Evolutionary conservation across 495 filamentous ascomycete species (phyloP).

Genomic region (Neurospora sp.): DNA sequence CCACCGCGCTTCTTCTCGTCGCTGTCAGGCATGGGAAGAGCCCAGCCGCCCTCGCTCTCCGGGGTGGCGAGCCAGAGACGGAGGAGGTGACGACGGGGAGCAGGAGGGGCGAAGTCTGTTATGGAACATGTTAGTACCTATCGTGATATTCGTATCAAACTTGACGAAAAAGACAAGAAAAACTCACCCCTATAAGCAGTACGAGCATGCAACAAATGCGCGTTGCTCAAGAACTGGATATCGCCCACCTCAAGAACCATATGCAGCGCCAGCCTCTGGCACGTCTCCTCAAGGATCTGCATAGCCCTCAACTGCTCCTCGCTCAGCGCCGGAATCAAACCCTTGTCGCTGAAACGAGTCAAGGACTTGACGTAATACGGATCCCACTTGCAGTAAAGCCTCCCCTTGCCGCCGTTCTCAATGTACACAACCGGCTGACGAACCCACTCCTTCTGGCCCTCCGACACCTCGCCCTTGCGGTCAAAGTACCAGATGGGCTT

Average conservation of each 20-base stretch:
- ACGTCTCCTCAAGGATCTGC: slow-evolving; percentile 56
- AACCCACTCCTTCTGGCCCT: slow-evolving; percentile 69
- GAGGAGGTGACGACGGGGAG: slow-evolving; percentile 66
- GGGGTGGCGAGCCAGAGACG: slow-evolving; percentile 75
- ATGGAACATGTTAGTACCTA: slow-evolving; percentile 1
- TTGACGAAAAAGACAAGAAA: neutral
- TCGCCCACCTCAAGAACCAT: slow-evolving; percentile 74
- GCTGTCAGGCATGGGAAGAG: slow-evolving; percentile 69
- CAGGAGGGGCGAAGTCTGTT: slow-evolving; percentile 48
- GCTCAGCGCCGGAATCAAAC: slow-evolving; percentile 57
- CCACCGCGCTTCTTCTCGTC: slow-evolving; percentile 77
- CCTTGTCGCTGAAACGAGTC: slow-evolving; percentile 52
- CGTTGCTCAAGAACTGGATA: slow-evolving; percentile 66
- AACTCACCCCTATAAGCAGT: slow-evolving; percentile 47
- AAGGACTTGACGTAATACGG: slow-evolving; percentile 68
- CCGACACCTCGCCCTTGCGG: slow-evolving; percentile 74
- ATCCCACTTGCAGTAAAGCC: slow-evolving; percentile 59
- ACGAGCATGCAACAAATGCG: slow-evolving; percentile 58
- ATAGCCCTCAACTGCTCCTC: slow-evolving; percentile 53
- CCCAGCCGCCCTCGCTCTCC: slow-evolving; percentile 78
- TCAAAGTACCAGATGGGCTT: slow-evolving; percentile 89
- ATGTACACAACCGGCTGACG: slow-evolving; percentile 65
- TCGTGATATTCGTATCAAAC: neutral
- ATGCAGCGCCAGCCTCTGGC: slow-evolving; percentile 54
- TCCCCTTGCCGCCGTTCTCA: slow-evolving; percentile 36